These are phyloP conservation scores for Sporothrix inflata DNA, from an alignment of 2,329 filamentous ascomycete genomes.

Conservation along the genomic window DNA sequence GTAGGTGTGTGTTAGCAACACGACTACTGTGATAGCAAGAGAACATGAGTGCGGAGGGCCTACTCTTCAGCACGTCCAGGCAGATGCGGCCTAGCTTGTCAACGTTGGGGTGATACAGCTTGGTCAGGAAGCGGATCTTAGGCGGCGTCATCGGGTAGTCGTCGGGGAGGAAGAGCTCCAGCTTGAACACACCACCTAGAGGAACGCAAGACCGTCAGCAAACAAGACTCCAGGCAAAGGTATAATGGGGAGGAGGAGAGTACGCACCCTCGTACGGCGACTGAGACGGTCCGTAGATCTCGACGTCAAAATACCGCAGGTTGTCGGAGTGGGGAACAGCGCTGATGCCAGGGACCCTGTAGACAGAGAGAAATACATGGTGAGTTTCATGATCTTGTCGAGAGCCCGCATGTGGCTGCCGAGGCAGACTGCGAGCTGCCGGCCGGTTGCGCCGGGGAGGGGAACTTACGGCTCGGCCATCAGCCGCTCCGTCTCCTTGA, in stretches of 20 bases:
- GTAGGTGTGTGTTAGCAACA: conserved; percentile 4
- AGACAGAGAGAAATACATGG: background rate
- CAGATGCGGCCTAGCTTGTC: conserved; percentile 97
- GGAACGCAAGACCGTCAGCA: background rate
- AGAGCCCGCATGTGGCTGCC: background rate
- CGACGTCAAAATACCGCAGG: conserved; percentile 96
- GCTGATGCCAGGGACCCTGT: conserved; percentile 91
- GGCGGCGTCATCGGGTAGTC: conserved; percentile 99
- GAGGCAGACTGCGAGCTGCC: background rate
- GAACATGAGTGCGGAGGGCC: background rate
- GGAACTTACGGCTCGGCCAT: conserved; percentile 87
- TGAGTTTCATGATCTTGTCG: background rate
- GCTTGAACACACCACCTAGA: conserved; percentile 82
- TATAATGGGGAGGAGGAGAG: too few relatives aligned
- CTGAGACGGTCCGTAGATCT: conserved; percentile 67
- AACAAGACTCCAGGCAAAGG: background rate
- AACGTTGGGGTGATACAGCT: conserved; percentile 99
- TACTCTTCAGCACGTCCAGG: conserved; percentile 94
- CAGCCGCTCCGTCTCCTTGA: conserved; percentile 97
- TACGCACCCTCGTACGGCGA: conserved; percentile 82
- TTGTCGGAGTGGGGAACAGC: conserved; percentile 97
- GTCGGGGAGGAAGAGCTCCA: conserved; percentile 95
- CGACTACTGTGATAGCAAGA: too few relatives aligned
- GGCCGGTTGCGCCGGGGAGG: background rate
- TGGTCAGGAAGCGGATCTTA: conserved; percentile 97